Conservation (phyloP, 805 yeast species). For the Clavispora fructus region DNA sequence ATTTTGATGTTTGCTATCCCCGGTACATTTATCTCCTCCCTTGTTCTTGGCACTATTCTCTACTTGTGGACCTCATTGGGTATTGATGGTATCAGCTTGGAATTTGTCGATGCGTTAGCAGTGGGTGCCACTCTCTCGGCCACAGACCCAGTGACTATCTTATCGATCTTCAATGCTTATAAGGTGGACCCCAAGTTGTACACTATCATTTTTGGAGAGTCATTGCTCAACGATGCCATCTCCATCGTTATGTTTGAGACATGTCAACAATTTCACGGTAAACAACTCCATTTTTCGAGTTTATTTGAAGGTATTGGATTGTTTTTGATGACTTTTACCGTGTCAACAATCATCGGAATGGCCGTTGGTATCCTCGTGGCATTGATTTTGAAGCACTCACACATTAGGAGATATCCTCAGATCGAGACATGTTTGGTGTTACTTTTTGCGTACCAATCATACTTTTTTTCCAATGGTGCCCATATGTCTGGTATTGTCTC, state of each 20-base stretch:
- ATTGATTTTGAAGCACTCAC: constrained; percentile 82
- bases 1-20: constrained; percentile 93
- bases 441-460: constrained; percentile 89
- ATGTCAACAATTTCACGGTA: constrained; percentile 92
- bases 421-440: constrained; percentile 92
- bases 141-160: constrained; percentile 95
- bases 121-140: constrained; percentile 98
- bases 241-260: constrained; percentile 99
- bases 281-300: constrained; percentile 63
- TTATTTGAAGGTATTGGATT: constrained; percentile 91
- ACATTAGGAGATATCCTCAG: constrained; percentile 91
- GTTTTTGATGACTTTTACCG: constrained; percentile 87
- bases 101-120: constrained; percentile 94
- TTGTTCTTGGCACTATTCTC: constrained; percentile 83
- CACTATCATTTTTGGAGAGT: constrained; percentile 96
- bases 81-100: constrained; percentile 77
- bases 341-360: constrained; percentile 85
- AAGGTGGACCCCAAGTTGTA: constrained; percentile 97
- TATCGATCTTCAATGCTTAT: constrained; percentile 94
- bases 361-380: constrained; percentile 87
- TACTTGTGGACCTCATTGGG: constrained; percentile 91
- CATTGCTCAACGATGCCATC: constrained; percentile 92
- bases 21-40: constrained; percentile 89
- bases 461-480: constrained; percentile 96
- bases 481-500: constrained; percentile 99